phyloP scores from a whole-genome alignment of 1,284 basidiomycete species.

The Boletus mariae region DNA sequence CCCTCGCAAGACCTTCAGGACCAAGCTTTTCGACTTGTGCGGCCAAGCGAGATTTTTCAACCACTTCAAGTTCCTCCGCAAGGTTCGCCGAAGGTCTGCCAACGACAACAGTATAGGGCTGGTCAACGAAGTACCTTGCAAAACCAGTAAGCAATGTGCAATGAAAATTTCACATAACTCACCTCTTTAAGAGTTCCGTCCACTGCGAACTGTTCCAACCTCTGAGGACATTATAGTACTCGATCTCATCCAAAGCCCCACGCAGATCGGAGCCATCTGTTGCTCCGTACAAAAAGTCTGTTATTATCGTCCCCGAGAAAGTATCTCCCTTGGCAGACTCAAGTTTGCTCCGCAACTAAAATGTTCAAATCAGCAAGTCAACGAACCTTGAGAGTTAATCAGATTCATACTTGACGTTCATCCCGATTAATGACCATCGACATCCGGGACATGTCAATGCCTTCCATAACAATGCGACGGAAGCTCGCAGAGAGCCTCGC shows the following conservation, averaged over 20 bases:
- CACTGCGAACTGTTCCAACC: constrained; percentile 79
- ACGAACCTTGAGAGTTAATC: not conserved
- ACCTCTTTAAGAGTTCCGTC: constrained; percentile 80
- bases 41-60: constrained; percentile 78
- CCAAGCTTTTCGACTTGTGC: constrained; percentile 74
- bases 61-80: constrained; percentile 75
- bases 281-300: constrained; percentile 87
- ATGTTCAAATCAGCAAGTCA: constrained; percentile 4
- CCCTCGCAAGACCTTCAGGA: constrained; percentile 73
- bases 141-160: constrained; percentile 5
- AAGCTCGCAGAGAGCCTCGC: constrained; percentile 71
- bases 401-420: constrained; percentile 67
- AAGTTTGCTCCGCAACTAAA: constrained; percentile 67
- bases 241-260: constrained; percentile 76
- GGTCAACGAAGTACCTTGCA: constrained; percentile 74
- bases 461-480: constrained; percentile 66
- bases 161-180: constrained; percentile 20
- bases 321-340: constrained; percentile 76
- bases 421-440: constrained; percentile 83
- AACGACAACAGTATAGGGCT: constrained; percentile 67
- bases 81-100: constrained; percentile 90
- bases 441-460: constrained; percentile 93
- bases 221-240: constrained; percentile 64
- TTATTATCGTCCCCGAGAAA: constrained; percentile 71
- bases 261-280: constrained; percentile 80